Conservation (phyloP, 2,329 filamentous ascomycete species). For the Taxawa tesnikishii region DNA sequence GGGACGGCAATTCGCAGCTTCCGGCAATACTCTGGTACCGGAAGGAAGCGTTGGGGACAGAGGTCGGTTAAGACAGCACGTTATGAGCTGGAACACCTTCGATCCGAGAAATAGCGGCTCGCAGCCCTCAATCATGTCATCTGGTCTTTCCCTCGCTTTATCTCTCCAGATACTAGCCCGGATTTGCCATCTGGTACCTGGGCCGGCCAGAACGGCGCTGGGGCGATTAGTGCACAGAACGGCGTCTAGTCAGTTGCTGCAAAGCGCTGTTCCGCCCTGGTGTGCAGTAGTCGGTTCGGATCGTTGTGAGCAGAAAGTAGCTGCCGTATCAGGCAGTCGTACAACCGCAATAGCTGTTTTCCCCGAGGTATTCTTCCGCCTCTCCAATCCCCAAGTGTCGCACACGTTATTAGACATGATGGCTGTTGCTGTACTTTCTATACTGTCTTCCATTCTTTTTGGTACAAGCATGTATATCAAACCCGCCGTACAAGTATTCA, state of each 20-base stretch:
- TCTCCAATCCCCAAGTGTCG: too few relatives aligned
- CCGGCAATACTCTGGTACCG: too few relatives aligned
- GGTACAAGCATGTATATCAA: too few relatives aligned
- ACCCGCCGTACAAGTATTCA: too few relatives aligned
- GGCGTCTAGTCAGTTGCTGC: background rate
- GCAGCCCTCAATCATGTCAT: slow-evolving; percentile 5
- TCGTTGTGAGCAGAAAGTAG: background rate
- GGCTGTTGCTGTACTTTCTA: too few relatives aligned
- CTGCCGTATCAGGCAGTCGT: background rate
- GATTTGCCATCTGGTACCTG: background rate
- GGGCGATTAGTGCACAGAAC: too few relatives aligned
- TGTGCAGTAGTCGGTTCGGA: background rate
- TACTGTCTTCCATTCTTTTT: too few relatives aligned
- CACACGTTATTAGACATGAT: too few relatives aligned
- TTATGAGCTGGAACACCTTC: slow-evolving; percentile 15
- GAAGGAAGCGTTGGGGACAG: slow-evolving; percentile 7
- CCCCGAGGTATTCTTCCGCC: background rate
- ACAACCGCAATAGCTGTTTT: background rate
- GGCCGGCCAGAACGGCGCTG: background rate
- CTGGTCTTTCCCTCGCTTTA: background rate
- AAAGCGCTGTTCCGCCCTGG: background rate
- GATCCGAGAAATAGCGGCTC: slow-evolving; percentile 5
- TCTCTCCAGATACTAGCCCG: background rate
- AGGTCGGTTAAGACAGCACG: slow-evolving; percentile 11
- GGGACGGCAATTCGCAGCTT: background rate